phyloP scores from a whole-genome alignment of 345 rosid genomes.

The Salix udensis region DNA sequence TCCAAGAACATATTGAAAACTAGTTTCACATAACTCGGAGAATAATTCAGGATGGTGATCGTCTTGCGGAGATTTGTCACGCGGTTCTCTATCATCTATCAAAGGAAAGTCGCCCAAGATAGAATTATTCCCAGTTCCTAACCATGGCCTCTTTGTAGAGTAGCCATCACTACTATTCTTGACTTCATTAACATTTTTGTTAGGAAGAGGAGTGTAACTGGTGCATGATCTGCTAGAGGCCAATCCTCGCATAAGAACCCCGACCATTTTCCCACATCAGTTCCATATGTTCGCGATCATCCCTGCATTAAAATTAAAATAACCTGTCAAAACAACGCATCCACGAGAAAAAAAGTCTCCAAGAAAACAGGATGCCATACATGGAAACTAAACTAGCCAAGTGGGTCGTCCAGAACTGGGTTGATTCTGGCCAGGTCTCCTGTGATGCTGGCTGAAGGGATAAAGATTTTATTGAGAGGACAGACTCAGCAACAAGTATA shows the following conservation, averaged over 20 bases:
- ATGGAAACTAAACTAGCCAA: constrained; percentile 11
- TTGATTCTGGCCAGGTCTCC: constrained; percentile 2
- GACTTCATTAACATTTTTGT: too few relatives aligned
- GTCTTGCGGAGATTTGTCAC: neutral
- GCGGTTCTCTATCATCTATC: neutral
- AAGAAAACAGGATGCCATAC: constrained; percentile 10
- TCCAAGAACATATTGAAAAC: neutral
- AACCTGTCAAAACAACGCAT: neutral
- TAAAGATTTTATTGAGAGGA: too few relatives aligned
- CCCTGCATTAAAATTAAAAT: constrained; percentile 32
- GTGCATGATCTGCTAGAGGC: constrained; percentile 10
- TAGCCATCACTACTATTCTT: neutral
- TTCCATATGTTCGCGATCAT: constrained; percentile 33
- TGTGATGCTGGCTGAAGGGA: neutral
- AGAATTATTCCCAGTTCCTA: constrained; percentile 12
- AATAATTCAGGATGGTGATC: neutral
- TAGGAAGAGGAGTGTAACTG: neutral
- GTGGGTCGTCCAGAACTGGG: neutral
- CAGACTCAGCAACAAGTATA: too few relatives aligned
- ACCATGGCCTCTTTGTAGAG: constrained; percentile 7
- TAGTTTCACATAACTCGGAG: constrained; percentile 1
- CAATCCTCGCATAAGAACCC: constrained; percentile 16
- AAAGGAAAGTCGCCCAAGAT: neutral
- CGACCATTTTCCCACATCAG: constrained; percentile 38
- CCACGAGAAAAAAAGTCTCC: neutral